Evolutionary conservation across 176 grass and related monocot genomes (phyloP), one percentile per base, ranked within the genome.

Genomic region (Rhynchospora breviuscula): DNA sequence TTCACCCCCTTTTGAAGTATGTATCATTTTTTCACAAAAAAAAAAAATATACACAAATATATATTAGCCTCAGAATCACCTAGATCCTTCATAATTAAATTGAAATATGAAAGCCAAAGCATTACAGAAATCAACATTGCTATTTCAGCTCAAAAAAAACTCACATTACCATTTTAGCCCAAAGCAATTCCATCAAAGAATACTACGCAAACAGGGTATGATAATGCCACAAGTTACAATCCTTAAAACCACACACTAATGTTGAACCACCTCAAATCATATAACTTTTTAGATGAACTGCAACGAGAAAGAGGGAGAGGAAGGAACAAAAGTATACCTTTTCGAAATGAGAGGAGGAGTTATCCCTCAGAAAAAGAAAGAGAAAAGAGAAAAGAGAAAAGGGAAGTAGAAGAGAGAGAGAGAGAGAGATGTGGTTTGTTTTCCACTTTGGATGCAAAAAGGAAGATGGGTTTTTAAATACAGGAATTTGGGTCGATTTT

Each of bases 391-490:
- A 40, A 40, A 40, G 35, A 40, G 35, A 40, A 40, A 40, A 40
- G 35, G 35, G 35, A 40, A 40, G 35, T 0, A 40, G 35, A 40
- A 40, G 31, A 79, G 75, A 59, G 76, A 79, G 5, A 54, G 19
- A 79, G 75, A 59, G 76, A 79, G 5, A 54, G 19, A 9, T 10
- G 49, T 44, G 23, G 4, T 60, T 7, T 59, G 5, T 68, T 68
- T 59, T 59, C 17, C 7, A 79, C 53, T 33, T 29, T 12, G 60
- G 10, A 33, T 51, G 5, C 43, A 67, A 23, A 53, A 80, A 29
- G 22, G 74, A n/a, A 9, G 44, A 7, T 17, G 11, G 52, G 35
- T 47, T 66, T 66, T 82, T 82, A 82, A 26, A 82, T 82, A 51
- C 21, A 67, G 6, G 23, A 67, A 52, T 29, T 82, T 82, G 14